Percentiles rank a stretch among this genome's conserved stretches.
Conservation (phyloP, 2,329 filamentous ascomycete genomes). For the Hymenoscyphus linearis region DNA sequence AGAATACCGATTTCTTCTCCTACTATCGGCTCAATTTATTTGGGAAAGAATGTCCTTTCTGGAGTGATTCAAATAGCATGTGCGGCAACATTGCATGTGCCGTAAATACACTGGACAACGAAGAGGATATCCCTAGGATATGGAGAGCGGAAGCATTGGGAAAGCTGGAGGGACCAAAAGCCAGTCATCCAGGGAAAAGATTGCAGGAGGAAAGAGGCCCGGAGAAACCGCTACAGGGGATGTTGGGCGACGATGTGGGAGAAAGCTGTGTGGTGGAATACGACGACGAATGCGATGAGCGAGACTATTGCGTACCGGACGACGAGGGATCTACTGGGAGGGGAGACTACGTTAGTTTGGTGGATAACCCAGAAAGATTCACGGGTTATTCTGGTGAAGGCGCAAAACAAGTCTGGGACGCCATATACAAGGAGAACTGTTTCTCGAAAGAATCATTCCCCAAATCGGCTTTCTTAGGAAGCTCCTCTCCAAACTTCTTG, state of each 20-base stretch:
- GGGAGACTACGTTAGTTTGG: slow-evolving; percentile 92
- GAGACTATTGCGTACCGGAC: slow-evolving; percentile 94
- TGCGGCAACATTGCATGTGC: slow-evolving; percentile 97
- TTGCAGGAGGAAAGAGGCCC: slow-evolving; percentile 64
- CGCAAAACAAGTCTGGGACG: slow-evolving; percentile 88
- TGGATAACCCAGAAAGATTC: slow-evolving; percentile 91
- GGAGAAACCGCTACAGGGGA: slow-evolving; percentile 70
- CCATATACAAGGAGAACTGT: slow-evolving; percentile 96
- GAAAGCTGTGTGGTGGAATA: slow-evolving; percentile 98
- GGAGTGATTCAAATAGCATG: slow-evolving; percentile 87
- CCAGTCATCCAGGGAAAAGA: slow-evolving; percentile 76
- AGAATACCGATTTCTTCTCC: slow-evolving; percentile 93
- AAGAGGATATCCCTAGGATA: slow-evolving; percentile 85
- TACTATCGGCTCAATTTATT: slow-evolving; percentile 95
- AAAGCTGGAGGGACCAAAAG: slow-evolving; percentile 85
- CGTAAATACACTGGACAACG: slow-evolving; percentile 90
- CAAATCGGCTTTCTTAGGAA: slow-evolving; percentile 50
- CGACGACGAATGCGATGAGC: slow-evolving; percentile 92
- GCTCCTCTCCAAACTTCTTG: slow-evolving; percentile 26
- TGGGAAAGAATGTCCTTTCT: slow-evolving; percentile 92
- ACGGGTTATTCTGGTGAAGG: slow-evolving; percentile 87
- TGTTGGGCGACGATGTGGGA: slow-evolving; percentile 78
- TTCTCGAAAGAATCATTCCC: slow-evolving; percentile 68
- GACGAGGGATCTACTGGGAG: slow-evolving; percentile 83
- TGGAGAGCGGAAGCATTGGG: slow-evolving; percentile 91